Evolutionary conservation across 2,329 filamentous ascomycete genomes (phyloP).

Genomic region (Trichoderma sp.): DNA sequence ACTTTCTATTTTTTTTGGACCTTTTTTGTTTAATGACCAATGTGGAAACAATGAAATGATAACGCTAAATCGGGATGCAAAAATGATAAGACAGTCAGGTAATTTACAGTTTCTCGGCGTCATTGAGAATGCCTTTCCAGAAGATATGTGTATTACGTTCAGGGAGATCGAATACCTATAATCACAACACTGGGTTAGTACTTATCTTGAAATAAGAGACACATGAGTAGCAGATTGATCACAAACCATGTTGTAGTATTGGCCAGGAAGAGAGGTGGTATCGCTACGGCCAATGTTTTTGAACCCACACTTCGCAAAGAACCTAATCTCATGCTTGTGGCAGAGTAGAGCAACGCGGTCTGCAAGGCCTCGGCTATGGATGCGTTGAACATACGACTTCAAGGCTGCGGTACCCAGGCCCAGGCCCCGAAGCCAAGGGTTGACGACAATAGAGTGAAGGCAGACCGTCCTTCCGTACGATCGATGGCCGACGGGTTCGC

Average conservation of each 20-base stretch:
- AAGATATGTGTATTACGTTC: not conserved
- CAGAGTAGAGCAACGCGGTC: conserved; percentile 76
- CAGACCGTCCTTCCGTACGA: conserved; percentile 73
- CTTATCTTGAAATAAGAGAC: not conserved
- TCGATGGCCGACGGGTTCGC: conserved; percentile 65
- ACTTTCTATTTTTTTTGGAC: not conserved
- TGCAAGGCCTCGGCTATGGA: conserved; percentile 68
- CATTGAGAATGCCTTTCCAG: not conserved
- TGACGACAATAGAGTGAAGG: conserved; percentile 79
- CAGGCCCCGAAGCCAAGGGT: conserved; percentile 71
- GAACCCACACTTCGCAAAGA: conserved; percentile 79
- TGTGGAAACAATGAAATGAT: not conserved
- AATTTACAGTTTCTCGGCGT: not conserved
- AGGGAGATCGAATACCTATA: conserved; percentile 10
- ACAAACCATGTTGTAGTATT: conserved; percentile 79
- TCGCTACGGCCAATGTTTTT: conserved; percentile 66
- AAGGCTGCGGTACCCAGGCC: conserved; percentile 74
- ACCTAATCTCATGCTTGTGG: conserved; percentile 70
- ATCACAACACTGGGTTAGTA: not conserved
- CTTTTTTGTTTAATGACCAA: not conserved
- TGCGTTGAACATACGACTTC: conserved; percentile 74
- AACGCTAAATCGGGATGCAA: not conserved
- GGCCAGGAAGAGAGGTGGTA: conserved; percentile 73
- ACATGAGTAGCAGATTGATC: not conserved
- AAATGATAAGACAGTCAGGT: not conserved